A percentile compares a stretch with the other conserved stretches of the same genome.
Evolutionary conservation across 805 yeast species (phyloP).

Genomic region (Candida silvatica): DNA sequence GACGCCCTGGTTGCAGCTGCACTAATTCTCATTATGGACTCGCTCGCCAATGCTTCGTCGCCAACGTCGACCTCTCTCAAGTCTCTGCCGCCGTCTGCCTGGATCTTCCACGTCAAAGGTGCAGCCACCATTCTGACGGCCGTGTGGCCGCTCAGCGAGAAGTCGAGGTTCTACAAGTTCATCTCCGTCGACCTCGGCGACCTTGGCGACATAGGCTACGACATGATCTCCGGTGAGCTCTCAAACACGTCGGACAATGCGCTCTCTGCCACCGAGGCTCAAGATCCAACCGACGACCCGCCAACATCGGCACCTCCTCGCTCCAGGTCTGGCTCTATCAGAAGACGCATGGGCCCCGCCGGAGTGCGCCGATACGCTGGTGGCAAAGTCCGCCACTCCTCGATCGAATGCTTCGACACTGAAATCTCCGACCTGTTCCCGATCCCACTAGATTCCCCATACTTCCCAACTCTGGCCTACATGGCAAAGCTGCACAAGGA

Average conservation of each 20-base stretch:
- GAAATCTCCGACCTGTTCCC: slow-evolving; percentile 84
- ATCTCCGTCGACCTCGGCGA: slow-evolving; percentile 88
- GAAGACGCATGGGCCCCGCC: too few species aligned
- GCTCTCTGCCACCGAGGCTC: slow-evolving; percentile 2
- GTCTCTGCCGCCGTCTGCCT: slow-evolving; percentile 84
- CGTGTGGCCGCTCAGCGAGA: slow-evolving; percentile 83
- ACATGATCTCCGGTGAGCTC: slow-evolving; percentile 25
- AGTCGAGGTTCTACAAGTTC: slow-evolving; percentile 56
- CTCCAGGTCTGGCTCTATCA: too few species aligned
- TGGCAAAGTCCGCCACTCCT: slow-evolving; percentile 29
- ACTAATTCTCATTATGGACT: slow-evolving; percentile 81
- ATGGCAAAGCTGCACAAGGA: slow-evolving; percentile 78
- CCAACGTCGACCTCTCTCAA: slow-evolving; percentile 43
- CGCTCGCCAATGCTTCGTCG: slow-evolving; percentile 79
- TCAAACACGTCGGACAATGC: slow-evolving; percentile 19
- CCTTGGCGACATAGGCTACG: slow-evolving; percentile 59
- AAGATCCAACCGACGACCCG: not conserved
- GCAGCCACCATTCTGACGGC: slow-evolving; percentile 94
- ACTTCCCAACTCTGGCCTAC: slow-evolving; percentile 78
- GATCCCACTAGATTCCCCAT: slow-evolving; percentile 74
- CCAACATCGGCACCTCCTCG: too few species aligned
- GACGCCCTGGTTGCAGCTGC: slow-evolving; percentile 94
- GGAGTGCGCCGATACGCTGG: too few species aligned
- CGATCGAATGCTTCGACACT: slow-evolving; percentile 75
- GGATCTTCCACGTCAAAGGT: slow-evolving; percentile 96